These are phyloP conservation scores for Aleurites moluccanus DNA, from an alignment of 441 rosid genomes.

Conservation along the genomic window DNA sequence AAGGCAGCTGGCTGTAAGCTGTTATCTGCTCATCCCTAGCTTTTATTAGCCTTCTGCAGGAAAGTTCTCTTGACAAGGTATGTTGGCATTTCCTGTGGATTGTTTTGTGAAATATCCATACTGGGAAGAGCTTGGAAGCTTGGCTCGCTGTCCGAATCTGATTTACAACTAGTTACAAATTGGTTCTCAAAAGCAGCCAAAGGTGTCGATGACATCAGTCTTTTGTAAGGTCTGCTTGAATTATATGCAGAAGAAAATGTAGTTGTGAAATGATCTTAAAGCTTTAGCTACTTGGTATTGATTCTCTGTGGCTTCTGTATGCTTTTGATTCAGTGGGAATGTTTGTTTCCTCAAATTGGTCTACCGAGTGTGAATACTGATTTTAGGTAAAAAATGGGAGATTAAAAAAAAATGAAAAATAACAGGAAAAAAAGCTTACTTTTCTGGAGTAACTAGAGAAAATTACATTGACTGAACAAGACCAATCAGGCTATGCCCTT, in stretches of 20 bases:
- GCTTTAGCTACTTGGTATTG: neutral
- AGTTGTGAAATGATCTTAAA: constrained; percentile 15
- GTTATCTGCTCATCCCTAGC: neutral
- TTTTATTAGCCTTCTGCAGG: neutral
- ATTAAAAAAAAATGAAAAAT: neutral
- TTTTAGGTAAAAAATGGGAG: neutral
- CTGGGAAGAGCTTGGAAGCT: constrained; percentile 18
- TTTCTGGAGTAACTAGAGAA: neutral
- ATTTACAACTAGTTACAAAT: neutral
- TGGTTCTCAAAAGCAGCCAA: constrained; percentile 15
- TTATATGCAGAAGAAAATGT: constrained; percentile 5
- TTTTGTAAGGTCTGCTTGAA: constrained; percentile 4
- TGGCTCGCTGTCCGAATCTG: neutral
- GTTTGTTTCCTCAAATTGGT: neutral
- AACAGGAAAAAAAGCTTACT: neutral
- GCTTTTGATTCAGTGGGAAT: neutral
- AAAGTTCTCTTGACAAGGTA: constrained; percentile 6
- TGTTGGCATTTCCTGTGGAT: neutral
- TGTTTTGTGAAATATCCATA: neutral
- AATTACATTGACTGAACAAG: neutral
- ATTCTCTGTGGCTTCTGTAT: neutral
- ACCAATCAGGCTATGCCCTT: neutral
- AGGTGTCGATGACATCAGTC: neutral
- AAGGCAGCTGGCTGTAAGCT: constrained; percentile 5
- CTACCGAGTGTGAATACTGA: neutral